These are phyloP conservation scores for Lachancea sp. DNA, from an alignment of 805 yeast genomes.

Conservation along the genomic window DNA sequence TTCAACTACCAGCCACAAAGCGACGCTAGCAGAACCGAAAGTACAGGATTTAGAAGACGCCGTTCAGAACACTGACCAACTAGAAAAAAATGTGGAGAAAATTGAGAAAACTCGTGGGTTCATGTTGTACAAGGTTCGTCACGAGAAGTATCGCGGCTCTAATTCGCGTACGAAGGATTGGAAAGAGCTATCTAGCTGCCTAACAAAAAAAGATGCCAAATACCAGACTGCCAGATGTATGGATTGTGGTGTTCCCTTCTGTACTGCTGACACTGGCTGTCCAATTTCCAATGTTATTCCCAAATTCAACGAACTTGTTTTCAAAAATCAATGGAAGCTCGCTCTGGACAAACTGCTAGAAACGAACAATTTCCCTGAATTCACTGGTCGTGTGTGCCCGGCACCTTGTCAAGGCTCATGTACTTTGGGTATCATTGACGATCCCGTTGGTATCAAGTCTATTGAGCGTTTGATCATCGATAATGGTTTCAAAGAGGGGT, in stretches of 20 bases:
- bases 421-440: conserved; percentile 86
- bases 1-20: conserved; percentile 24
- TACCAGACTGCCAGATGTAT: conserved; percentile 96
- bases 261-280: conserved; percentile 97
- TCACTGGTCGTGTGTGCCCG: conserved; percentile 96
- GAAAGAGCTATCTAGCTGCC: conserved; percentile 79
- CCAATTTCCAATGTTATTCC: conserved; percentile 97
- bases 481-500: conserved; percentile 92
- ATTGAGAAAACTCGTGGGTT: conserved; percentile 74
- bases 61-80: conserved; percentile 59
- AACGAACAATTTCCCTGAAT: conserved; percentile 98
- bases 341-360: conserved; percentile 86
- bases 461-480: conserved; percentile 95
- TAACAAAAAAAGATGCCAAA: conserved; percentile 79
- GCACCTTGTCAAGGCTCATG: conserved; percentile 99
- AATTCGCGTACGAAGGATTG: conserved; percentile 78
- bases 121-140: conserved; percentile 85
- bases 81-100: conserved; percentile 55
- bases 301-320: conserved; percentile 94
- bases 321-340: conserved; percentile 89
- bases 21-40: conserved; percentile 61
- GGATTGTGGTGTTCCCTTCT: conserved; percentile 99
- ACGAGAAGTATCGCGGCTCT: conserved; percentile 79
- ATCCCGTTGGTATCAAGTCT: conserved; percentile 94
- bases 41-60: conserved; percentile 88